These are phyloP conservation scores for Pythium aquatile DNA, from an alignment of 352 stramenopile species.

Conservation along the genomic window DNA sequence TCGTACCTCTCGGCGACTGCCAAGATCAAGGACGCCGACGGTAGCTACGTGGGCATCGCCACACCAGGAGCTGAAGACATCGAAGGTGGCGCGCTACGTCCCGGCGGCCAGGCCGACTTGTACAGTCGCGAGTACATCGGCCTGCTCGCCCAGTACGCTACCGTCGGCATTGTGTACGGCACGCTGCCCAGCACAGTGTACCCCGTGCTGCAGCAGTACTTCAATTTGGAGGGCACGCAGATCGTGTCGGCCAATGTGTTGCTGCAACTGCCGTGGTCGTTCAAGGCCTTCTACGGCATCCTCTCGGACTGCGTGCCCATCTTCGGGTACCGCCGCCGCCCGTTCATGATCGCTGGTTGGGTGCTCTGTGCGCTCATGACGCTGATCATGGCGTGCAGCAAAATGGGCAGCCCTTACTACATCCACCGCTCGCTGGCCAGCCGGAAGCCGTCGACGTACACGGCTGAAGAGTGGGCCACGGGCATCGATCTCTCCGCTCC, in stretches of 20 bases:
- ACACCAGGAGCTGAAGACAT: not conserved
- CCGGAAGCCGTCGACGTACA: not conserved
- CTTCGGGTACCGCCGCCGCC: not conserved
- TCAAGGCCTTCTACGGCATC: not conserved
- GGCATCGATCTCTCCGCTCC: not conserved
- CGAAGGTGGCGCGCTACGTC: not conserved
- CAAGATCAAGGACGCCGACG: not conserved
- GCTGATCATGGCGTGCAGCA: not conserved
- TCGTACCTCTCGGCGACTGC: not conserved
- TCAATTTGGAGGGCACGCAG: not conserved
- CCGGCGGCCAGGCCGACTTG: not conserved
- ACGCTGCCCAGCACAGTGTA: not conserved
- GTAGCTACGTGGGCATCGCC: not conserved
- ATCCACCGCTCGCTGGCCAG: not conserved
- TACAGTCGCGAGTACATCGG: not conserved
- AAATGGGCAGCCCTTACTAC: not conserved
- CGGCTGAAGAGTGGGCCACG: not conserved
- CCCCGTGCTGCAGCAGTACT: not conserved
- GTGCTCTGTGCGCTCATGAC: not conserved
- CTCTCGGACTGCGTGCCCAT: not conserved
- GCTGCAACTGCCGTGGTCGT: not conserved
- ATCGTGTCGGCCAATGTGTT: not conserved
- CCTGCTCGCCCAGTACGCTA: not conserved
- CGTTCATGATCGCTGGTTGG: not conserved
- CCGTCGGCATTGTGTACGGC: not conserved